Conservation (phyloP, 2,329 filamentous ascomycete genomes). For the Verticillium klebahnii region DNA sequence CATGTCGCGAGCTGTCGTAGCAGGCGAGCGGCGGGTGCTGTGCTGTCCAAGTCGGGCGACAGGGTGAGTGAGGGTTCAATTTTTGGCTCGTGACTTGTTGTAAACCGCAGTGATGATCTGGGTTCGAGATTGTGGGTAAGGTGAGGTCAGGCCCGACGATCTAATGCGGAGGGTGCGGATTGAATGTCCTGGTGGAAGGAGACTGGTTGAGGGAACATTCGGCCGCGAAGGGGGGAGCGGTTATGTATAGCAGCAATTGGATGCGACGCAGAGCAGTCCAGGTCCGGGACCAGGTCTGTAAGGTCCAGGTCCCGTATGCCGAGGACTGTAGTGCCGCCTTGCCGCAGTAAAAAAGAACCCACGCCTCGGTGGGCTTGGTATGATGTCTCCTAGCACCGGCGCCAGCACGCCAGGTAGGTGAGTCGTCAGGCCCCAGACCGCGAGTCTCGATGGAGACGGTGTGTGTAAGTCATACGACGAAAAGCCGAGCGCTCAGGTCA, state of each 20-base stretch:
- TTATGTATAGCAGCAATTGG: background rate
- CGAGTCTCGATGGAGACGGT: background rate
- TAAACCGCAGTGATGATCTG: background rate
- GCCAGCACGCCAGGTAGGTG: background rate
- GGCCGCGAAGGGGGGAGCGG: background rate
- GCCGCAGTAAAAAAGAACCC: background rate
- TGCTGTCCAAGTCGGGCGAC: background rate
- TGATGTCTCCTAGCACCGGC: background rate
- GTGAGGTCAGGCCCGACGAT: background rate
- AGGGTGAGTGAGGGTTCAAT: background rate
- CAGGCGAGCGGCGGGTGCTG: background rate
- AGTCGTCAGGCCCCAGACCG: background rate
- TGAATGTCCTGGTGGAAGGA: background rate
- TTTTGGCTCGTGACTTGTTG: background rate
- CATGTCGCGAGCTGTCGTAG: conserved; percentile 9
- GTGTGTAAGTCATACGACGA: background rate
- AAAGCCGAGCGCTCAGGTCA: background rate
- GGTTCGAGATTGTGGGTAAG: background rate
- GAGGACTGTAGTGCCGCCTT: background rate
- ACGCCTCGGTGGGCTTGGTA: background rate
- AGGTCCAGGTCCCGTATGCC: background rate
- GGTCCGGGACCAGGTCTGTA: background rate
- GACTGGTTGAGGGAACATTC: background rate
- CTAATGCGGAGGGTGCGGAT: background rate
- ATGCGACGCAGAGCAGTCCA: background rate